phyloP scores from a whole-genome alignment of 2,329 filamentous ascomycete genomes.

The Apiospora saccharicola region DNA sequence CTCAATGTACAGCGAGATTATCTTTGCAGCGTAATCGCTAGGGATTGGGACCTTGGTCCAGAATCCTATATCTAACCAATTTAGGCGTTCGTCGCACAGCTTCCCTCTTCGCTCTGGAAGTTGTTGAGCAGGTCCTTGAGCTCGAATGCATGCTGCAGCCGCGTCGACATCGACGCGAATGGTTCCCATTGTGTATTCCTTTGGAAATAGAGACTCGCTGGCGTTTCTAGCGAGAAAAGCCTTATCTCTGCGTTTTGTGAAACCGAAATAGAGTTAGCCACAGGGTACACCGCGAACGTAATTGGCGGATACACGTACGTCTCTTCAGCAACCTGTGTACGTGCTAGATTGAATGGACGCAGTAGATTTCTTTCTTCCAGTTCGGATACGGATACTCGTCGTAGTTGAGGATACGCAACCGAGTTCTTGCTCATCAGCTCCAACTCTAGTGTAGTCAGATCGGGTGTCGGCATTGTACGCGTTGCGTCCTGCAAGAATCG shows the following conservation, averaged over 20 bases:
- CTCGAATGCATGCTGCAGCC: neutral
- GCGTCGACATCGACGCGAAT: neutral
- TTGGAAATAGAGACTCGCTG: neutral
- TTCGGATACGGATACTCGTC: neutral
- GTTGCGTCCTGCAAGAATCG: neutral
- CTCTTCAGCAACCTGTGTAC: neutral
- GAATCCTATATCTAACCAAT: slow-evolving; percentile 38
- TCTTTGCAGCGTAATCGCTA: slow-evolving; percentile 39
- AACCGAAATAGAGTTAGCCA: neutral
- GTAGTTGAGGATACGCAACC: neutral
- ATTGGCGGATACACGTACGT: neutral
- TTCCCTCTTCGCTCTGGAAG: neutral
- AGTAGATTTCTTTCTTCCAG: slow-evolving; percentile 14
- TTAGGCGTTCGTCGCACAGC: slow-evolving; percentile 39
- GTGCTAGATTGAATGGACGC: neutral
- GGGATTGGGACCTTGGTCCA: slow-evolving; percentile 45
- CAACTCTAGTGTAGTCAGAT: neutral
- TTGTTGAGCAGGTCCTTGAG: neutral
- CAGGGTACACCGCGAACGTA: neutral
- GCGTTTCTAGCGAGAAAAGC: no score
- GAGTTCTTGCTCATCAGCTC: neutral
- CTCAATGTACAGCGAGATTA: slow-evolving; percentile 45
- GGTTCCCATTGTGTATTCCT: neutral
- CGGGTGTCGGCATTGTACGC: neutral
- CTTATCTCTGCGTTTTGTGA: neutral